Evolutionary conservation across 2,329 filamentous ascomycete genomes (phyloP), one percentile per base, ranked within the genome.

Genomic region (Fusarium mangiferae): DNA sequence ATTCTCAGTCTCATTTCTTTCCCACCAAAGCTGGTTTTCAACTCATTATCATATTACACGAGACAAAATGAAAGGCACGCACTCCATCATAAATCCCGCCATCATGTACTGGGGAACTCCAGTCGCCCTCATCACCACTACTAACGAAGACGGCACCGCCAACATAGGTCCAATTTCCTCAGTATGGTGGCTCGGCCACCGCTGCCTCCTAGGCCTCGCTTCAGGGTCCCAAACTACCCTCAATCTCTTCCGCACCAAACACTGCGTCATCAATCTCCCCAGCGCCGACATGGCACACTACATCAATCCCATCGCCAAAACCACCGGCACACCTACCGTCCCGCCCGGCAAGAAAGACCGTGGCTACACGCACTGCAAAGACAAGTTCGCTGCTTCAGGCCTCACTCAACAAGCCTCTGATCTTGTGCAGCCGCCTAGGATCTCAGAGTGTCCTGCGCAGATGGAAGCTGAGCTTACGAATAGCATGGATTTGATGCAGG

Each of bases 341-440:
- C 51, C 51, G 1, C 35, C 24, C 3, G 35, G 51, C 4, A 55
- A 55, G 10, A 39, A 28, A 7, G 7, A 39, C 24, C 35, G 51
- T 3, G 51, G 51, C 14, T 55, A 55, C 24, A 55, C 15, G 0
- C 51, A 55, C 9, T 55, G 51, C 35, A 55, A 41, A 13, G 20
- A 41, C 20, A 55, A 55, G 20, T 55, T 55, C 20, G 6, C 14
- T 0, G 24, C 15, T n/a, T 55, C 51, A 10, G 51, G 35, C 10
- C 24, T 55, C 12, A 55, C 35, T 5, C 35, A 41, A 2, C 2
- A 39, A 4, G 0, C 5, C 0, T 55, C 51, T 28, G 20, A 55
- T 39, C 35, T 55, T 0, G 51, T 55, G 11, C 24, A 28, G 2
- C 24, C 35, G 14, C 51, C 51, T 0, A 22, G 51, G 2, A 55